Percentiles rank a stretch among this genome's conserved stretches.
These are phyloP conservation scores for Nectriaceae sp. DNA, from an alignment of 2,329 filamentous ascomycete genomes.

Conservation along the genomic window DNA sequence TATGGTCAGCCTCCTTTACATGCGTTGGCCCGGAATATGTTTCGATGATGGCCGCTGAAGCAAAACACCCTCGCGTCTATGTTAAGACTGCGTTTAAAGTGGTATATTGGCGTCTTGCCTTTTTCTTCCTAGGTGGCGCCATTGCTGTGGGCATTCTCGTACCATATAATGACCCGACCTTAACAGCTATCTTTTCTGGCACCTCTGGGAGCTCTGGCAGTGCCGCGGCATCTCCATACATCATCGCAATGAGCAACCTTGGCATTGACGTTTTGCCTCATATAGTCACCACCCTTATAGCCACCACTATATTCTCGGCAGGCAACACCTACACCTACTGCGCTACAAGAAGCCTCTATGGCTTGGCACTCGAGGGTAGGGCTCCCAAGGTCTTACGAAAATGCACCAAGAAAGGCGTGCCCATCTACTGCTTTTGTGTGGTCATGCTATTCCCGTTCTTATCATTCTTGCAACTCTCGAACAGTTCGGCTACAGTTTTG, in stretches of 20 bases:
- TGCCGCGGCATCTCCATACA: not conserved
- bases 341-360: not conserved
- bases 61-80: conserved; percentile 52
- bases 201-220: not conserved
- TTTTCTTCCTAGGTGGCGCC: conserved; percentile 67
- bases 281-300: conserved; percentile 51
- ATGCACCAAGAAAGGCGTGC: conserved; percentile 55
- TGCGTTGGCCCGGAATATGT: conserved; percentile 1
- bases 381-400: conserved; percentile 50
- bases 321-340: conserved; percentile 57
- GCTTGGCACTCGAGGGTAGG: conserved; percentile 51
- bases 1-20: not conserved
- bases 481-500: conserved; percentile 40
- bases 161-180: not conserved
- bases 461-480: conserved; percentile 44
- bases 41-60: not conserved
- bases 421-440: conserved; percentile 49
- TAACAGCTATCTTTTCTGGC: not conserved
- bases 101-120: conserved; percentile 70
- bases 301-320: conserved; percentile 48
- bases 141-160: not conserved
- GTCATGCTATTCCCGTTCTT: conserved; percentile 45
- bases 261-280: conserved; percentile 46
- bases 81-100: conserved; percentile 71
- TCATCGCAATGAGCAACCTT: conserved; percentile 1